Evolutionary conservation across 2,329 filamentous ascomycete genomes (phyloP), one percentile per base, ranked within the genome.

Genomic region (Penicillium sp.): DNA sequence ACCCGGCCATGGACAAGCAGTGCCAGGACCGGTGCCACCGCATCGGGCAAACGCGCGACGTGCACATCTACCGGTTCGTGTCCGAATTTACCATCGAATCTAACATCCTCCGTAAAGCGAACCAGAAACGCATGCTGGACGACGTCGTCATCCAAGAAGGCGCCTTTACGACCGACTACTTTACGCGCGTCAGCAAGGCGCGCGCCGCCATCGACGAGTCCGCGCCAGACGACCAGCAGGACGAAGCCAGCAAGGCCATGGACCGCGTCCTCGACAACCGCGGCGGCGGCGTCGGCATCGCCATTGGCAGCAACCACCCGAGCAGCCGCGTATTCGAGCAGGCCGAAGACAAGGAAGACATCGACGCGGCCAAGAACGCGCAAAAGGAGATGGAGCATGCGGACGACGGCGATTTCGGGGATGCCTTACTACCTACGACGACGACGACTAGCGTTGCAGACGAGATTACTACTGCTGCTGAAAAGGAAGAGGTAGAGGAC

Each of bases 1-100:
- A 99, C 66, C 94, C 94, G 0, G 94, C 95, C 52, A 99, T 99
- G 94, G 94, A 99, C 77, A 96, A 96, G 73, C 94, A 99, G 73
- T 99, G 94, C 67, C 95, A 99, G 75, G 95, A 99, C 71, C 85
- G 94, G 66, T 95, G 91, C 66, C 94, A 99, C 75, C 90, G 94
- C 63, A 99, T 99, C 63, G 94, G 94, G 1, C 94, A 99, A 73
- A 97, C 94, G 0, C 87, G 94, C 28, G 94, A 99, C 70, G 94
- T 99, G 30, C 93, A 97, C 71, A 97, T 99, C 58, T 99, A 97
- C 76, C 91, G 93, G 1, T 86, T 97, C 20, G 86, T 96, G 8
- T 94, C 91, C 11, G 88, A 97, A 67, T 88, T 95, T 68, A 99
- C 94, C 0, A 97, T 99, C 59, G 94, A 99, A 73, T 93, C 93